phyloP scores from a whole-genome alignment of 2,329 filamentous ascomycete genomes.

The Fusarium sp. region DNA sequence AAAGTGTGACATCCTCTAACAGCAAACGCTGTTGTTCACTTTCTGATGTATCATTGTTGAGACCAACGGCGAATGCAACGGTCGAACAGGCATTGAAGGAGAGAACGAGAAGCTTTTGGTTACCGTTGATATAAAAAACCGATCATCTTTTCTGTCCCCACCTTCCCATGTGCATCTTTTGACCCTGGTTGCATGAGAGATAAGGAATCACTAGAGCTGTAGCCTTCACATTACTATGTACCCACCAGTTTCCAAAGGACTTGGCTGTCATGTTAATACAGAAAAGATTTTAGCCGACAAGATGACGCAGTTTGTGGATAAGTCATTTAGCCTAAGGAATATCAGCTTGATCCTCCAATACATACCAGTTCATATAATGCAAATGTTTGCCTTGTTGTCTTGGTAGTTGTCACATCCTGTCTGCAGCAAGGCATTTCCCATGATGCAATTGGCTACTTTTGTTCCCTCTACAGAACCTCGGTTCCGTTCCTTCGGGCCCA shows the following conservation, averaged over 20 bases:
- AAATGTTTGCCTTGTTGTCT: not conserved
- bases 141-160: not conserved
- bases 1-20: not conserved
- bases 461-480: not conserved
- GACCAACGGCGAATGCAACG: not conserved
- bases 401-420: not conserved
- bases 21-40: not conserved
- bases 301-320: not conserved
- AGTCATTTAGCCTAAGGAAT: not conserved
- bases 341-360: not conserved
- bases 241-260: not conserved
- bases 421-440: not conserved
- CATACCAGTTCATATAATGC: not conserved
- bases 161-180: not conserved
- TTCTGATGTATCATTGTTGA: not conserved
- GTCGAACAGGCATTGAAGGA: not conserved
- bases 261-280: not conserved
- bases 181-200: not conserved
- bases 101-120: not conserved
- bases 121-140: not conserved
- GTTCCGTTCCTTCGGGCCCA: conserved; percentile 17
- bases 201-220: not conserved
- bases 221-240: not conserved
- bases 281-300: not conserved
- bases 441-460: not conserved